These are phyloP conservation scores for Apophysomyces sp. DNA, from an alignment of 371 early-diverging fungal genomes.

Conservation along the genomic window DNA sequence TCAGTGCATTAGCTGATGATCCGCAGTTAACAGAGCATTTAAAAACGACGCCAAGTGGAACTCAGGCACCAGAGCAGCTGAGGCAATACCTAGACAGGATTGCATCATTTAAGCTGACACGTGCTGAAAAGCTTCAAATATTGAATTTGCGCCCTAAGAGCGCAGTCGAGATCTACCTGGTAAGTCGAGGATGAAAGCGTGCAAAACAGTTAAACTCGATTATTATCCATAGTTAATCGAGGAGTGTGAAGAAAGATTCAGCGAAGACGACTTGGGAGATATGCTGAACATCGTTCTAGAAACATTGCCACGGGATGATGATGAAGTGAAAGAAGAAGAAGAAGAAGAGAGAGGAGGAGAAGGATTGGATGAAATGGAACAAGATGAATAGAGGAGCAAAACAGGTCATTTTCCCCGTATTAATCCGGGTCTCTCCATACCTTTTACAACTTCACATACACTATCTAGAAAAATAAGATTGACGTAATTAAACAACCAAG, in stretches of 20 bases:
- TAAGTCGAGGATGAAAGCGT: conserved; percentile 12
- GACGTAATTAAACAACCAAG: no score
- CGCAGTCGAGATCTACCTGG: conserved; percentile 62
- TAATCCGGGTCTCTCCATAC: no score
- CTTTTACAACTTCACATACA: background rate
- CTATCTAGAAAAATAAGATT: no score
- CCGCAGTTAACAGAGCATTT: conserved; percentile 50
- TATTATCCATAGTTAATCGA: conserved; percentile 52
- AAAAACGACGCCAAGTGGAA: conserved; percentile 42
- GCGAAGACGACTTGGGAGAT: conserved; percentile 44
- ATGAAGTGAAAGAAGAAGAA: conserved; percentile 35
- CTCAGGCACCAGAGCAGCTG: conserved; percentile 54
- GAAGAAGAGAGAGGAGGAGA: conserved; percentile 34
- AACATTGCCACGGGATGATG: conserved; percentile 47
- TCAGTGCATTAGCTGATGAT: background rate
- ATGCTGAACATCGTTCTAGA: conserved; percentile 33
- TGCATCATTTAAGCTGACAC: conserved; percentile 46
- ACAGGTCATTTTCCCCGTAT: background rate
- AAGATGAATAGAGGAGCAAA: conserved; percentile 1
- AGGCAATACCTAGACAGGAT: conserved; percentile 32
- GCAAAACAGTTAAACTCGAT: background rate
- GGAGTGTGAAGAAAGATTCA: conserved; percentile 64
- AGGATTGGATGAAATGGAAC: background rate
- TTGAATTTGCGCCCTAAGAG: conserved; percentile 58
- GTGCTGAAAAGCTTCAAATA: conserved; percentile 63